These are phyloP conservation scores for Gynostemma pentaphyllum DNA, from an alignment of 306 rosid species.

Conservation along the genomic window DNA sequence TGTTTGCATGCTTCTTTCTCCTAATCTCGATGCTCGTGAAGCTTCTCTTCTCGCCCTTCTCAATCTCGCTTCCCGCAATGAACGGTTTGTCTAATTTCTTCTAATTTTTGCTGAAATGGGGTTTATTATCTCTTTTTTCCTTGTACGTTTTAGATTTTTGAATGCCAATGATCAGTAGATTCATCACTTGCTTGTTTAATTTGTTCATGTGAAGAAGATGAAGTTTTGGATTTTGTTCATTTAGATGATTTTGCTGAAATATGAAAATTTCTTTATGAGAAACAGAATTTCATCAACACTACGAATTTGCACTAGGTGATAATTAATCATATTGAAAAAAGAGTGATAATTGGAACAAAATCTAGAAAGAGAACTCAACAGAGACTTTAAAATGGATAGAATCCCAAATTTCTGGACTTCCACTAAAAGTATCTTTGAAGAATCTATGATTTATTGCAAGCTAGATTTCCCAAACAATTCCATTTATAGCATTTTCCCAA, in stretches of 20 bases:
- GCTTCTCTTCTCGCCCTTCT: slow-evolving; percentile 87
- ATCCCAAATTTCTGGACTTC: too few relatives aligned
- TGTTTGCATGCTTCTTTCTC: slow-evolving; percentile 66
- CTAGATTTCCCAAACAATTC: too few relatives aligned
- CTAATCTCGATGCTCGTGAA: slow-evolving; percentile 57
- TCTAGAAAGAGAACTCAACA: too few relatives aligned
- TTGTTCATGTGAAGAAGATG: background rate
- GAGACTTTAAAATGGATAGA: too few relatives aligned
- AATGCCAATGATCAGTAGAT: background rate
- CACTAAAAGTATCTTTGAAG: too few relatives aligned
- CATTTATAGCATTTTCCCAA: too few relatives aligned
- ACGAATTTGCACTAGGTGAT: too few relatives aligned
- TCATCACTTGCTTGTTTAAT: background rate
- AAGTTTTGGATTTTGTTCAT: background rate
- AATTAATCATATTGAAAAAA: too few relatives aligned
- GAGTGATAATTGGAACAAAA: too few relatives aligned
- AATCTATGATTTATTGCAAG: too few relatives aligned
- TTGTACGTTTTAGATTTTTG: background rate
- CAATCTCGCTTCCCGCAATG: slow-evolving; percentile 79
- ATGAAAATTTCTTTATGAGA: too few relatives aligned
- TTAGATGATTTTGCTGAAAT: background rate
- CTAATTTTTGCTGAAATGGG: background rate
- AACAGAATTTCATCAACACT: too few relatives aligned
- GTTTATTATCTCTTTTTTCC: background rate
- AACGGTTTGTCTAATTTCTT: slow-evolving; percentile 30